Conservation (phyloP, 2,329 filamentous ascomycete species). For the Plectosphaerella cucumerina region DNA sequence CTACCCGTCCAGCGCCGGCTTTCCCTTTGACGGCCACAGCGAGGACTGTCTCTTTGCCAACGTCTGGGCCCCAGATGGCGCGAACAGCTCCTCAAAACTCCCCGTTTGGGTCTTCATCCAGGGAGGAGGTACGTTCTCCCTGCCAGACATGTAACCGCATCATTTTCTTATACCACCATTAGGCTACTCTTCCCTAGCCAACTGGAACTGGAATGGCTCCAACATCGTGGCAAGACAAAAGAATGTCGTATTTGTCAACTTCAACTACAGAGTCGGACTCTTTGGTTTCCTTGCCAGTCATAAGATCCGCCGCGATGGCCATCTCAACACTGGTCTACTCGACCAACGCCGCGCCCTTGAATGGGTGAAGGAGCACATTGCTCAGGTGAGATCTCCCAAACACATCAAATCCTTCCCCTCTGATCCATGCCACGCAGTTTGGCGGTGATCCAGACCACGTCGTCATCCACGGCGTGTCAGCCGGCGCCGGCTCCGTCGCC, state of each 20-base stretch:
- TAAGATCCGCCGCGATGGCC: constrained; percentile 47
- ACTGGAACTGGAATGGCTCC: constrained; percentile 47
- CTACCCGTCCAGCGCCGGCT: constrained; percentile 28
- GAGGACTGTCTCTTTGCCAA: constrained; percentile 71
- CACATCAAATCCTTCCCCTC: neutral
- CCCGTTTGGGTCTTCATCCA: constrained; percentile 61
- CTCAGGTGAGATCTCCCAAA: constrained; percentile 25
- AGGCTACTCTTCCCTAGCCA: constrained; percentile 44
- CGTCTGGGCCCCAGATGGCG: constrained; percentile 56
- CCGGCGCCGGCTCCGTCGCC: constrained; percentile 55
- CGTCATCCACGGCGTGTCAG: constrained; percentile 57
- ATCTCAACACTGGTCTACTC: constrained; percentile 59
- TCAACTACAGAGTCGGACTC: constrained; percentile 60
- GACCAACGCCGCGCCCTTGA: constrained; percentile 57
- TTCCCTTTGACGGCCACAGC: constrained; percentile 22
- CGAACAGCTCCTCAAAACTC: constrained; percentile 45
- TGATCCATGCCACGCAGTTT: constrained; percentile 28
- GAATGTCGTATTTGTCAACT: constrained; percentile 52
- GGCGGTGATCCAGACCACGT: constrained; percentile 56
- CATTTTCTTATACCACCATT: constrained; percentile 5
- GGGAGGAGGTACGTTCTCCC: constrained; percentile 33
- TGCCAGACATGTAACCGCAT: neutral
- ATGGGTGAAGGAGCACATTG: constrained; percentile 60
- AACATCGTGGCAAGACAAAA: constrained; percentile 34
- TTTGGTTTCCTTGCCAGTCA: constrained; percentile 60